Percentiles rank a stretch among this genome's conserved stretches.
phyloP scores from a whole-genome alignment of 176 grass and related monocot genomes.

The Paspalum notatum region DNA sequence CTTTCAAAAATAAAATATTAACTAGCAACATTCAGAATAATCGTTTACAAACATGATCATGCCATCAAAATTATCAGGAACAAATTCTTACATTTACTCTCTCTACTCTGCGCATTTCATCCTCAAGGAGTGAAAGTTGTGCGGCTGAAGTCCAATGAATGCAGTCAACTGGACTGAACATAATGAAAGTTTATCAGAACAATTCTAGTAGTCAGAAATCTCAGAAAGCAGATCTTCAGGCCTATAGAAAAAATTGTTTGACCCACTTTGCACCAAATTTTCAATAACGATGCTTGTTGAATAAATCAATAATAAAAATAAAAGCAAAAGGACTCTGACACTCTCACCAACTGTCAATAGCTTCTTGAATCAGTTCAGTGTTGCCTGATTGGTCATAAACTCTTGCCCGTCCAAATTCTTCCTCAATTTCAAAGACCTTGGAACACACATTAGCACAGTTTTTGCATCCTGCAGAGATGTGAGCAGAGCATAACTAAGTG shows the following conservation, averaged over 20 bases:
- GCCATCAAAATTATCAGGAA: constrained; percentile 1
- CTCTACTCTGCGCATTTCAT: constrained; percentile 97
- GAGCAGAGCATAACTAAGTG: background rate
- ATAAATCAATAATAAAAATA: background rate
- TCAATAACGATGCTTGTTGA: background rate
- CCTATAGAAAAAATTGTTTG: background rate
- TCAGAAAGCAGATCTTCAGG: background rate
- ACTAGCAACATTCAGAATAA: background rate
- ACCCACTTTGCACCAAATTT: background rate
- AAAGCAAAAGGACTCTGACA: background rate
- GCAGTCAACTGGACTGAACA: constrained; percentile 93
- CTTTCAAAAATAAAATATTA: background rate
- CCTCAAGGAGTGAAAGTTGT: constrained; percentile 92
- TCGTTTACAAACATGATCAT: background rate
- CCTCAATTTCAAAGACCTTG: constrained; percentile 83
- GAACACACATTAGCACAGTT: constrained; percentile 93
- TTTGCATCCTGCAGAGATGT: constrained; percentile 78
- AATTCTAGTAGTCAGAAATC: background rate
- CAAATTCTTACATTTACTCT: constrained; percentile 80
- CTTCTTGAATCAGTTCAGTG: constrained; percentile 62
- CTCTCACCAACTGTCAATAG: constrained; percentile 92
- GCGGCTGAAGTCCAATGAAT: constrained; percentile 98
- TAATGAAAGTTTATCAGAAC: constrained; percentile 37
- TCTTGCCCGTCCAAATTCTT: constrained; percentile 90
- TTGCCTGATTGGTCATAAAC: constrained; percentile 78